A percentile compares a stretch with the other conserved stretches of the same genome.
These are phyloP conservation scores for Vigna trinervia DNA, from an alignment of 306 rosid genomes.

Conservation along the genomic window DNA sequence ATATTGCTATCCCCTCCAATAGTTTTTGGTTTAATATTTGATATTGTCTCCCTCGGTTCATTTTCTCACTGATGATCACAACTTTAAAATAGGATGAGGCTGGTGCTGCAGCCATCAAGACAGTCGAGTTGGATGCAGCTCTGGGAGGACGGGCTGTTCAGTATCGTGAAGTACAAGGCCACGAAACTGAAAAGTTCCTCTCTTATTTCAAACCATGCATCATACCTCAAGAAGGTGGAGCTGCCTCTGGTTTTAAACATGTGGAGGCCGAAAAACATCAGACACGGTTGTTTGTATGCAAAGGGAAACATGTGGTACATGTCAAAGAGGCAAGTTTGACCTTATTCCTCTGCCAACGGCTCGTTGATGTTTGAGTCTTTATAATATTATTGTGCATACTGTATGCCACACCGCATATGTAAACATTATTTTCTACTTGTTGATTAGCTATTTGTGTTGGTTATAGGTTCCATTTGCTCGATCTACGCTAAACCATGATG, in stretches of 20 bases:
- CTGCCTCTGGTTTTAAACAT: constrained; percentile 90
- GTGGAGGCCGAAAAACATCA: constrained; percentile 86
- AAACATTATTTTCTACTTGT: constrained; percentile 43
- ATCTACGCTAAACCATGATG: constrained; percentile 91
- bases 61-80: constrained; percentile 34
- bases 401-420: background rate
- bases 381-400: constrained; percentile 23
- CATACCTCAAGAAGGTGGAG: constrained; percentile 97
- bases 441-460: constrained; percentile 46
- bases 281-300: constrained; percentile 79
- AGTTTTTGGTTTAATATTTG: constrained; percentile 29
- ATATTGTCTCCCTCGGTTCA: constrained; percentile 10
- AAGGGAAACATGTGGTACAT: constrained; percentile 94
- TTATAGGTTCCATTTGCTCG: constrained; percentile 86
- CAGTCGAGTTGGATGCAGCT: constrained; percentile 95
- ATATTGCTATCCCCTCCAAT: background rate
- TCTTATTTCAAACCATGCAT: constrained; percentile 96
- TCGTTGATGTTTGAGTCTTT: constrained; percentile 45
- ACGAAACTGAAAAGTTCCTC: constrained; percentile 87
- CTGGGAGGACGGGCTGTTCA: constrained; percentile 99
- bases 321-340: constrained; percentile 90
- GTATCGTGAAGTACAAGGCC: constrained; percentile 97
- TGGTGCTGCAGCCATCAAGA: constrained; percentile 93
- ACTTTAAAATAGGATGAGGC: constrained; percentile 86
- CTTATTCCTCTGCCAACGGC: constrained; percentile 43